Percentiles rank a stretch among this genome's conserved stretches.
Evolutionary conservation across 495 filamentous ascomycete species (phyloP).

Genomic region (Sphaerosporella brunnea): DNA sequence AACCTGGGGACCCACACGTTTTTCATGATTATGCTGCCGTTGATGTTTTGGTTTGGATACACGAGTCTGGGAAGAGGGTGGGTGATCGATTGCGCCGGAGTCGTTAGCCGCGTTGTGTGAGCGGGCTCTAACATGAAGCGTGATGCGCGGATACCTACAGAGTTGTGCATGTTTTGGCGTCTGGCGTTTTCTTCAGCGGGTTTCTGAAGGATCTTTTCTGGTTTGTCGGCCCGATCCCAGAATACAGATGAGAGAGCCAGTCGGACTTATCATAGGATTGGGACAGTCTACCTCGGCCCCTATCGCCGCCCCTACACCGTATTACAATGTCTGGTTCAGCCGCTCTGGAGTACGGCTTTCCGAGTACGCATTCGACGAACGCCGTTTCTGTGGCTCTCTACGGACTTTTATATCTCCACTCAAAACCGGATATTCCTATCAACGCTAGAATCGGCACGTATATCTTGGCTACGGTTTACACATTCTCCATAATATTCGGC

Average conservation of each 20-base stretch:
- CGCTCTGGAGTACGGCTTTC: constrained; percentile 91
- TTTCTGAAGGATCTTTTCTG: constrained; percentile 89
- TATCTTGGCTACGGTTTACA: constrained; percentile 58
- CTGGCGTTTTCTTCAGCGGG: constrained; percentile 82
- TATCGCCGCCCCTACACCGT: constrained; percentile 80
- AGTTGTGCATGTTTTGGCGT: constrained; percentile 71
- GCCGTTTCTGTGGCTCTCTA: constrained; percentile 89
- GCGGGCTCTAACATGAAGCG: not conserved
- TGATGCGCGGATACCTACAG: constrained; percentile 30
- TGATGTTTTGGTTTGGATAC: constrained; percentile 91
- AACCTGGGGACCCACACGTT: constrained; percentile 97
- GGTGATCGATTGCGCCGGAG: constrained; percentile 27
- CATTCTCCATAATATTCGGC: constrained; percentile 73
- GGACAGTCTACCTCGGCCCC: constrained; percentile 55
- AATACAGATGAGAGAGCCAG: too few relatives aligned
- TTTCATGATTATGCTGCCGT: constrained; percentile 85
- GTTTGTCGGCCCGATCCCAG: too few relatives aligned
- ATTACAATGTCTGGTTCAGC: constrained; percentile 95
- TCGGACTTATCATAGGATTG: too few relatives aligned
- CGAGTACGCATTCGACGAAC: constrained; percentile 91
- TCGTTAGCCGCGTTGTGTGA: not conserved
- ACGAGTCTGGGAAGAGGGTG: constrained; percentile 67
- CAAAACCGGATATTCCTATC: constrained; percentile 31
- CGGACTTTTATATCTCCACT: constrained; percentile 46
- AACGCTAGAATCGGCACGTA: constrained; percentile 31